Evolutionary conservation across 2,329 filamentous ascomycete species (phyloP).

Genomic region (Pestalotiopsis sp.): DNA sequence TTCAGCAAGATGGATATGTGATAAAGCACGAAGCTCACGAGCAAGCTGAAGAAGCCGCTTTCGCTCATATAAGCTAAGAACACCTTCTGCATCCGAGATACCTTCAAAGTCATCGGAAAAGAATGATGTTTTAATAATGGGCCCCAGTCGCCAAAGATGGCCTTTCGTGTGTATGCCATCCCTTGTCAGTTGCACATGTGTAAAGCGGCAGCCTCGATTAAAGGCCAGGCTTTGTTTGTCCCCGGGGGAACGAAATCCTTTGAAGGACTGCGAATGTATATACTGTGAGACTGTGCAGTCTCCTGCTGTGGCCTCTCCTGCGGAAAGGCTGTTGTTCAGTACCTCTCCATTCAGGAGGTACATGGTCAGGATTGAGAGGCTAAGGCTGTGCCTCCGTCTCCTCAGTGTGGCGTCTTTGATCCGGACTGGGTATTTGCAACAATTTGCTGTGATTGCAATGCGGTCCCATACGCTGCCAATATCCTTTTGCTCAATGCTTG

Average conservation of each 20-base stretch:
- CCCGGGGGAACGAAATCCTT: not conserved
- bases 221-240: conserved; percentile 1
- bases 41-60: not conserved
- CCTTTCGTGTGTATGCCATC: not conserved
- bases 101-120: not conserved
- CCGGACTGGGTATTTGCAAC: conserved; percentile 32
- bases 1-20: not conserved
- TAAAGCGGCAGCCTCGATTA: conserved; percentile 5
- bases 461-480: conserved; percentile 28
- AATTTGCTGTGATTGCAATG: conserved; percentile 35
- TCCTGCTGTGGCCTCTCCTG: not conserved
- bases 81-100: not conserved
- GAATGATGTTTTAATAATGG: not conserved
- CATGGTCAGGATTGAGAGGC: conserved; percentile 30
- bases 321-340: conserved; percentile 15
- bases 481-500: conserved; percentile 25
- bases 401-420: conserved; percentile 24
- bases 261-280: not conserved
- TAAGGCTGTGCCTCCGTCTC: conserved; percentile 21
- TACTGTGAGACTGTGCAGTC: not conserved
- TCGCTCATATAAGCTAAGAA: not conserved
- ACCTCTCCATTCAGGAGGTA: conserved; percentile 36
- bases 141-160: not conserved
- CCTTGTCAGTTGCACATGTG: not conserved
- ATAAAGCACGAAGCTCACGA: not conserved